Percentiles rank a stretch among this genome's conserved stretches.
Conservation (phyloP, 805 yeast species). For the Candida awuae region DNA sequence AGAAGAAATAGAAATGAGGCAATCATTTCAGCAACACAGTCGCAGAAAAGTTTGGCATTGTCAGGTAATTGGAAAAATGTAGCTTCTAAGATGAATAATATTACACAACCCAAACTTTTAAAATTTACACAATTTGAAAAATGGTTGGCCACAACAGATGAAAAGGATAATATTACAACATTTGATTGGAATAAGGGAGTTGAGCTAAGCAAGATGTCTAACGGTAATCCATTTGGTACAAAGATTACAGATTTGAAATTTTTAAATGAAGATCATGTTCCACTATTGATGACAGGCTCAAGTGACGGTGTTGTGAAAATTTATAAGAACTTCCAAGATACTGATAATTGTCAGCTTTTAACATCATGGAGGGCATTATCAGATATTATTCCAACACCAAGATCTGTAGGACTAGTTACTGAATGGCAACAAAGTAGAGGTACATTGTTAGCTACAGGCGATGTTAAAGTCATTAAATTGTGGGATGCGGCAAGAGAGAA, state of each 20-base stretch:
- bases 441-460: slow-evolving; percentile 84
- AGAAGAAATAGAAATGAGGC: slow-evolving; percentile 81
- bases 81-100: slow-evolving; percentile 52
- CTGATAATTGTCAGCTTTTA: slow-evolving; percentile 50
- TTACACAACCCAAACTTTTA: slow-evolving; percentile 70
- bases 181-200: slow-evolving; percentile 76
- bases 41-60: slow-evolving; percentile 75
- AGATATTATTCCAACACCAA: slow-evolving; percentile 71
- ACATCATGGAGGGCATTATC: slow-evolving; percentile 92
- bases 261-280: slow-evolving; percentile 86
- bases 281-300: slow-evolving; percentile 78
- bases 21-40: slow-evolving; percentile 82
- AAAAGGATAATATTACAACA: slow-evolving; percentile 70
- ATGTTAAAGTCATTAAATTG: slow-evolving; percentile 78
- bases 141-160: slow-evolving; percentile 71
- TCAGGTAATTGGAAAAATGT: slow-evolving; percentile 79
- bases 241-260: slow-evolving; percentile 80
- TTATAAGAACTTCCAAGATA: slow-evolving; percentile 64
- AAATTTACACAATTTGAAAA: slow-evolving; percentile 88
- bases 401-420: slow-evolving; percentile 73
- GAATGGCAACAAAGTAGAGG: slow-evolving; percentile 99
- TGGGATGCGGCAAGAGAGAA: slow-evolving; percentile 98
- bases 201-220: slow-evolving; percentile 63
- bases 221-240: slow-evolving; percentile 81
- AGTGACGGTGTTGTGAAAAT: slow-evolving; percentile 92